Conservation (phyloP, 2,329 filamentous ascomycete genomes). For the Davidsoniella eucalypti region DNA sequence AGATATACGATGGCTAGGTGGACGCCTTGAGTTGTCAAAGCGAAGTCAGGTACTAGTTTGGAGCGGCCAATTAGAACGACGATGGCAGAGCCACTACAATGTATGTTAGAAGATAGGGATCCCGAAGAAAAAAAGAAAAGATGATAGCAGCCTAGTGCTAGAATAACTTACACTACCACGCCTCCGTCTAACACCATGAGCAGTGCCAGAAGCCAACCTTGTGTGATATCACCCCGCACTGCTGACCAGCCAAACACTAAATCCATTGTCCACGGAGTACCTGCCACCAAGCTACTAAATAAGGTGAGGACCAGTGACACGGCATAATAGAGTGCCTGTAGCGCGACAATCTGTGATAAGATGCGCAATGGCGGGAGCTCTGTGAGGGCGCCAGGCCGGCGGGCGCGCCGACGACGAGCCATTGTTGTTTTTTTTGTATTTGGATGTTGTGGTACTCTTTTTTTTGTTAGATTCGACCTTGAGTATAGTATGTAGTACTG, state of each 20-base stretch:
- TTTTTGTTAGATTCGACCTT: not conserved
- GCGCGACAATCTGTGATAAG: slow-evolving; percentile 38
- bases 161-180: slow-evolving; percentile 29
- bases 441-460: not conserved
- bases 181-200: slow-evolving; percentile 41
- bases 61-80: slow-evolving; percentile 71
- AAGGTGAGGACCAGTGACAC: slow-evolving; percentile 35
- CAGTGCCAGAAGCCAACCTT: slow-evolving; percentile 43
- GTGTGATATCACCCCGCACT: slow-evolving; percentile 44
- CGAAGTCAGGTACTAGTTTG: slow-evolving; percentile 91
- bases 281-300: slow-evolving; percentile 43
- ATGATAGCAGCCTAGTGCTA: not conserved
- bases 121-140: too few species aligned
- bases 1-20: slow-evolving; percentile 63
- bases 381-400: slow-evolving; percentile 40
- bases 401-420: slow-evolving; percentile 40
- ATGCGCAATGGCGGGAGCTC: slow-evolving; percentile 46
- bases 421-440: slow-evolving; percentile 20
- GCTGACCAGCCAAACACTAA: slow-evolving; percentile 41
- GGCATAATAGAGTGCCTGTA: slow-evolving; percentile 40
- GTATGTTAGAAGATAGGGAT: not conserved
- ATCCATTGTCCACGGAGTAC: slow-evolving; percentile 34
- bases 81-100: slow-evolving; percentile 59
- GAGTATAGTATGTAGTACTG: not conserved
- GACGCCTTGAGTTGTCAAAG: slow-evolving; percentile 70